These are phyloP conservation scores for Aspergillus sp. DNA, from an alignment of 2,329 filamentous ascomycete genomes.

Conservation along the genomic window DNA sequence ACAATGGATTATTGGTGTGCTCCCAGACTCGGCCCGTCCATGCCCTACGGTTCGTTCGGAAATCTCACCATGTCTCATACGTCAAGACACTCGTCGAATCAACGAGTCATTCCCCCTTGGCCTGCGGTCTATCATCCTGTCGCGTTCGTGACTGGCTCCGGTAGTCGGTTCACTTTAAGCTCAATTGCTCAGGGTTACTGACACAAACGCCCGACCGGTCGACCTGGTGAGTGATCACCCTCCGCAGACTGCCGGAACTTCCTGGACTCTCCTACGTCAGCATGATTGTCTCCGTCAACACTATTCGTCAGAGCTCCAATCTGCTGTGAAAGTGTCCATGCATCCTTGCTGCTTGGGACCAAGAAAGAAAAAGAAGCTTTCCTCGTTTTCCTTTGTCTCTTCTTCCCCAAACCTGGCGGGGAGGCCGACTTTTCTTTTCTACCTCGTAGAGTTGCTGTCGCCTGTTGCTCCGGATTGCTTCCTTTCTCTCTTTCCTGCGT, in stretches of 20 bases:
- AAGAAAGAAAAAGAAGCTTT: conserved; percentile 4
- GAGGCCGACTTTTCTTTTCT: not conserved
- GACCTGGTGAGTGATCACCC: not conserved
- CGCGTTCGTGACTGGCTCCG: not conserved
- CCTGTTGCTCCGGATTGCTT: not conserved
- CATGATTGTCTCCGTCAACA: conserved; percentile 28
- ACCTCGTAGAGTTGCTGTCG: not conserved
- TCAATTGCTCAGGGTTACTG: not conserved
- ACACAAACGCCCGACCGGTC: not conserved
- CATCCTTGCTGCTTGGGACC: conserved; percentile 4
- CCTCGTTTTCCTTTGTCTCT: not conserved
- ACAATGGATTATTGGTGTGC: conserved; percentile 7
- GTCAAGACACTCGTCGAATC: conserved; percentile 25
- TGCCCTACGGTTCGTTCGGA: conserved; percentile 12
- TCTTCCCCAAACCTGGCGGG: conserved; percentile 3
- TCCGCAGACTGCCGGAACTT: conserved; percentile 19
- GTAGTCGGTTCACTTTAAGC: not conserved
- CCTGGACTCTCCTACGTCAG: conserved; percentile 35
- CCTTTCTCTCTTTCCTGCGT: conserved; percentile 7
- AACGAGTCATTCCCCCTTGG: conserved; percentile 8
- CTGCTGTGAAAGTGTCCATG: not conserved
- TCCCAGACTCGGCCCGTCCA: conserved; percentile 9
- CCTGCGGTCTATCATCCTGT: not conserved
- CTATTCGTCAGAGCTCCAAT: not conserved
- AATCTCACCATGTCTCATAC: conserved; percentile 22